These are phyloP conservation scores for Pseudohyphozyma bogoriensis DNA, from an alignment of 768 basidiomycete genomes.

Conservation along the genomic window DNA sequence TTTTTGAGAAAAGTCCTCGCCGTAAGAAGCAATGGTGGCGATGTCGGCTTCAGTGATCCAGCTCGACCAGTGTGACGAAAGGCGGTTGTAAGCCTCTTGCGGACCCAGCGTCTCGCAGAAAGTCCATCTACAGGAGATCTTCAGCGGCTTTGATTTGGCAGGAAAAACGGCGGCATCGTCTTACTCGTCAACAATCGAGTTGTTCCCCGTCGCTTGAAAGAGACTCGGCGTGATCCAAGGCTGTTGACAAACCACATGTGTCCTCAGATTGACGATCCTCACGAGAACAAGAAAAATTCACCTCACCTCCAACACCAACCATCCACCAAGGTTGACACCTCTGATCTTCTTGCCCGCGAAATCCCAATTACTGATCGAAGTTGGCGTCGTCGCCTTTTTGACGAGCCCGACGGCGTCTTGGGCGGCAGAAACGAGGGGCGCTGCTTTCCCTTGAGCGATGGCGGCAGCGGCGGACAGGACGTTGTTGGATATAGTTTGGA, in stretches of 20 bases:
- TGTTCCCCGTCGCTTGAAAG: constrained; percentile 57
- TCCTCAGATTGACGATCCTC: constrained; percentile 40
- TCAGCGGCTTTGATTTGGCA: too few relatives aligned
- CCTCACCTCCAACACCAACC: constrained; percentile 50
- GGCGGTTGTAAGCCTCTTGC: neutral
- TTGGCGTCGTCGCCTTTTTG: neutral
- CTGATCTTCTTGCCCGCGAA: constrained; percentile 48
- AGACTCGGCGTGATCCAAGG: constrained; percentile 72
- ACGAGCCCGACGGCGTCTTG: too few relatives aligned
- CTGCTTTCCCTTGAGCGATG: too few relatives aligned
- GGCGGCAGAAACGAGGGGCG: too few relatives aligned
- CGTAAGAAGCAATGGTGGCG: constrained; percentile 51
- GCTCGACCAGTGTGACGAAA: constrained; percentile 8
- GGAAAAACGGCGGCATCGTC: too few relatives aligned
- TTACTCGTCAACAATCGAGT: constrained; percentile 60
- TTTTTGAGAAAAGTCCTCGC: neutral
- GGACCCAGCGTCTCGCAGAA: neutral
- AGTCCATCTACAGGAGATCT: too few relatives aligned
- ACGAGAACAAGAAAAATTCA: constrained; percentile 37
- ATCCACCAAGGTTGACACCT: constrained; percentile 71
- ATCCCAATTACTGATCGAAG: constrained; percentile 1
- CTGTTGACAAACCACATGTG: neutral
- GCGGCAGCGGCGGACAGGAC: too few relatives aligned
- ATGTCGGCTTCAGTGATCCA: constrained; percentile 18
- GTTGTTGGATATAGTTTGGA: too few relatives aligned